Percentiles rank a stretch among this genome's conserved stretches.
Conservation (phyloP, 192 early-diverging fungal species). For the Umbelopsis vinacea region DNA sequence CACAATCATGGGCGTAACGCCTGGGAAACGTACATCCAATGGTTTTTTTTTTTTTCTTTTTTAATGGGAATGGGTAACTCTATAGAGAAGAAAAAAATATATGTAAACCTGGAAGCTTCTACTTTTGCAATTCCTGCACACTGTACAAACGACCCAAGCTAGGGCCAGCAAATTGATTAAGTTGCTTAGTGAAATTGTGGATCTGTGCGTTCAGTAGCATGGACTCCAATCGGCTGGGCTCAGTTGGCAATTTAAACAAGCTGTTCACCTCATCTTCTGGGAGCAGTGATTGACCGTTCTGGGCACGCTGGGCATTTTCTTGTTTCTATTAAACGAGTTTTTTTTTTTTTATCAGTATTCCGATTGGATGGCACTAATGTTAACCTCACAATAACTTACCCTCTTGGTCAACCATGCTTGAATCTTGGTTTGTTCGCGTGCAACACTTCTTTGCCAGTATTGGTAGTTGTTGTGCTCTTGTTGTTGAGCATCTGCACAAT, state of each 20-base stretch:
- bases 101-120: conserved; percentile 24
- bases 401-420: conserved; percentile 61
- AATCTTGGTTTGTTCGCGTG: conserved; percentile 84
- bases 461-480: conserved; percentile 92
- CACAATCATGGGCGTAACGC: too few species aligned
- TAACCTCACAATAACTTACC: conserved; percentile 42
- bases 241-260: conserved; percentile 72
- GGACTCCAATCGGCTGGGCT: conserved; percentile 90
- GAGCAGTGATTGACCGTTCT: conserved; percentile 68
- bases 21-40: too few species aligned
- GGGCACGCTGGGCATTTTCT: conserved; percentile 74
- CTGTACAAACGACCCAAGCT: conserved; percentile 92
- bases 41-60: conserved; percentile 8
- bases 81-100: conserved; percentile 8
- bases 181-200: conserved; percentile 90
- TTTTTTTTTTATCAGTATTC: not conserved
- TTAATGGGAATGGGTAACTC: conserved; percentile 4
- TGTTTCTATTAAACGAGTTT: conserved; percentile 54
- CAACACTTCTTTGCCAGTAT: conserved; percentile 92
- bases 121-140: conserved; percentile 76
- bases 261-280: conserved; percentile 80
- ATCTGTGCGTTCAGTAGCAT: conserved; percentile 91
- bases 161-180: conserved; percentile 93
- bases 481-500: conserved; percentile 87
- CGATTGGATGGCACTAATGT: not conserved